phyloP scores from a whole-genome alignment of 2,329 filamentous ascomycete genomes.

The Penicillium nordicum region DNA sequence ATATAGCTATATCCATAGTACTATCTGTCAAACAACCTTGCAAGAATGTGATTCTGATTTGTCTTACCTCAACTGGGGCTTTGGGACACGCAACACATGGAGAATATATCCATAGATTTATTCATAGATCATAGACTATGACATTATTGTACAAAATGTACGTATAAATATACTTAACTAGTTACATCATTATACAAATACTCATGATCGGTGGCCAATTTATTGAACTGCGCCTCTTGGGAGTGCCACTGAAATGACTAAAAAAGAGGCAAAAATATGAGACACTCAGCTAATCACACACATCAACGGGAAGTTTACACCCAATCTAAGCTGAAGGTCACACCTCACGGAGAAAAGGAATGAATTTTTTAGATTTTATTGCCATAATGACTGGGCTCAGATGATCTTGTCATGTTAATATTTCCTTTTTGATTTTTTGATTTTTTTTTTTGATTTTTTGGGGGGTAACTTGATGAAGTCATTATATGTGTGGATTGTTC shows the following conservation, averaged over 20 bases:
- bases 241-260: neutral
- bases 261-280: slow-evolving; percentile 2
- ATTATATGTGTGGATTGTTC: slow-evolving; percentile 6
- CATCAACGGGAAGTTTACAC: neutral
- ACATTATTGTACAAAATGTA: neutral
- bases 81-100: slow-evolving; percentile 6
- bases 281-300: slow-evolving; percentile 6
- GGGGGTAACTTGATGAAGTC: slow-evolving; percentile 2
- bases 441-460: neutral
- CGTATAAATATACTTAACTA: neutral
- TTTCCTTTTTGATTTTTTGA: neutral
- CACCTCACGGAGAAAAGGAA: neutral
- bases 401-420: neutral
- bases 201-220: neutral
- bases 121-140: neutral
- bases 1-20: neutral
- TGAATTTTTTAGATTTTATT: neutral
- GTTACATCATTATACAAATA: neutral
- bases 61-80: slow-evolving; percentile 1
- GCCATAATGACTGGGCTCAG: neutral
- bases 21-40: neutral
- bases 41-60: neutral
- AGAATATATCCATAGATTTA: neutral
- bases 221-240: neutral
- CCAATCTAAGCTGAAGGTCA: neutral